Evolutionary conservation across 2,329 filamentous ascomycete species (phyloP), one percentile per base, ranked within the genome.

Genomic region (Beauveria brongniartii): DNA sequence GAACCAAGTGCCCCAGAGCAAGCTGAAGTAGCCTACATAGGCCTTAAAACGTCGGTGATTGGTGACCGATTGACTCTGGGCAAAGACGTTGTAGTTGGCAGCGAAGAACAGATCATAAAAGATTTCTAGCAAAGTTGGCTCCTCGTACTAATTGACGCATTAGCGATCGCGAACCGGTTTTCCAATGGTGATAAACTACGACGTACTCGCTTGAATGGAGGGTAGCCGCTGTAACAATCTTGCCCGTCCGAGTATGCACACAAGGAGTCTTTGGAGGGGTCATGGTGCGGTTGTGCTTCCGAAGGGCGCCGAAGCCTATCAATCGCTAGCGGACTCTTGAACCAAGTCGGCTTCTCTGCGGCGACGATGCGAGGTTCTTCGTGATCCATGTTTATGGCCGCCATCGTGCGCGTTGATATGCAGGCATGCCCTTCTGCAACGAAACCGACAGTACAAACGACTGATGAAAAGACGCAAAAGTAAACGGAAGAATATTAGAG

Each of bases 1-100:
- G 41, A 87, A 78, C 86, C 86, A 89, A n/a, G 83, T 87, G 62
- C 86, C 81, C 86, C 85, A 89, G 6, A 88, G 74, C 20, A 88
- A 75, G 24, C 80, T 77, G 18, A 75, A 75, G 59, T 70, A 75
- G 8, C 72, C 73, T n/a, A 73, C 63, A 43, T 73, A 74, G 6
- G 72, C 67, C 50, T 69, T 71, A 62, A 78, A 70, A 1, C 69
- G 69, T 9, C 63, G 55, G 7, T 64, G 64, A 20, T 67, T 71
- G 63, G 70, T 75, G 43, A 74, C 69, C 37, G 69, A 55, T 51
- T 71, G 69, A 5, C 61, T 71, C 47, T 70, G 65, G 14, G 69
- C 67, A 66, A 88, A 88, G 14, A 85, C 84, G 5, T 82, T 83
- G 59, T 88, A 75, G 66, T 88, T 88, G 61, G 84, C 85, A 7